Evolutionary conservation across 805 yeast genomes (phyloP).

Genomic region (Yamadazyma nakazawae): DNA sequence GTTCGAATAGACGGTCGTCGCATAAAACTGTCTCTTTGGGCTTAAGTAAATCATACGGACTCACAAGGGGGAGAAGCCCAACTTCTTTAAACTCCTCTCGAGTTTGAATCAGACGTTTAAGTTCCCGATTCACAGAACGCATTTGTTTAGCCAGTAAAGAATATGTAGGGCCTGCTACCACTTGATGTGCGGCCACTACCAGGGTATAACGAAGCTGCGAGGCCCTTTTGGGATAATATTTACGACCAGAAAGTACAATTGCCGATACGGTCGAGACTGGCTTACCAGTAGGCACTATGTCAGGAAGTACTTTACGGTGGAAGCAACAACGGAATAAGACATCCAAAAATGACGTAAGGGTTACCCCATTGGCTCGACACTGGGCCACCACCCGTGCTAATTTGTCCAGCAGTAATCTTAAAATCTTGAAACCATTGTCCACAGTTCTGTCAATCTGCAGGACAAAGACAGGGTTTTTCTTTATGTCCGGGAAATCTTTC

Average conservation of each 20-base stretch:
- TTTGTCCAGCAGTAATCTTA: not conserved
- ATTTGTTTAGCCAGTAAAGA: not conserved
- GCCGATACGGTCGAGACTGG: not conserved
- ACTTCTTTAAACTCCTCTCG: not conserved
- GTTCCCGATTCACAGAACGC: not conserved
- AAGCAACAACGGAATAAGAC: conserved; percentile 10
- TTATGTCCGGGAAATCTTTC: conserved; percentile 6
- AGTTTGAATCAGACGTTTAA: not conserved
- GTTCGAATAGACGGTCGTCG: conserved; percentile 8
- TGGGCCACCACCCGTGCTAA: not conserved
- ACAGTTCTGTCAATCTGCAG: not conserved
- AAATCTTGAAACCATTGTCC: not conserved
- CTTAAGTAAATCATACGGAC: not conserved
- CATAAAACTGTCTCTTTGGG: not conserved
- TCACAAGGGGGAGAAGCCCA: not conserved
- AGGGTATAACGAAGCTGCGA: conserved; percentile 2
- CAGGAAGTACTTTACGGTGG: conserved; percentile 4
- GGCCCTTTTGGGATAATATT: conserved; percentile 4
- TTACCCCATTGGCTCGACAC: conserved; percentile 4
- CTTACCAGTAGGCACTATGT: not conserved
- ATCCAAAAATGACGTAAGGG: conserved; percentile 11
- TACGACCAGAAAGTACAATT: conserved; percentile 10
- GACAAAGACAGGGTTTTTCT: conserved; percentile 4
- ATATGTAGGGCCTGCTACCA: not conserved
- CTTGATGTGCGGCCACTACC: not conserved